Evolutionary conservation across 1,284 basidiomycete species (phyloP), one percentile per base, ranked within the genome.

Genomic region (Meripilus lineatus): DNA sequence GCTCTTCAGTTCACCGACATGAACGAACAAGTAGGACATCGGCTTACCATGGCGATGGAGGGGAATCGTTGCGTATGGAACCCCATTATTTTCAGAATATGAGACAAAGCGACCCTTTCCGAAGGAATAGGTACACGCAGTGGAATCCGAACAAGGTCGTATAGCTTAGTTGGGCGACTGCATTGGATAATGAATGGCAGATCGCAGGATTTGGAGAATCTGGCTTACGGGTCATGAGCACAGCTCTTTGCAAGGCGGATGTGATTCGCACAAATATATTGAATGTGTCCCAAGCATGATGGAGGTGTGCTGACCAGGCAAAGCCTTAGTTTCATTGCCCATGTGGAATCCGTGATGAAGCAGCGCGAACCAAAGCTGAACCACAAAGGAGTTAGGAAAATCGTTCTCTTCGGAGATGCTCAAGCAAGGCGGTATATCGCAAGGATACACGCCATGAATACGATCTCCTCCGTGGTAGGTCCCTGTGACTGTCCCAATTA

Each of bases 101-200:
- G n/a, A n/a, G 74, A 21, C 75, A 57, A 40, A 81, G 66, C 47
- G 75, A 76, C 58, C 83, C 81, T 3, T 91, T 89, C 37, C 89
- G 77, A 2, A 97, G 69, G 65, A 91, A 93, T 22, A 96, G 71
- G 61, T 83, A 96, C 6, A 89, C 78, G 15, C 84, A 86, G 63
- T 89, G 89, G 69, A 88, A 91, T 4, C 95, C 95, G 53, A 98
- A 99, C 6, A 97, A 57, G 4, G 85, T 90, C 0, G 95, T 98
- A 63, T 97, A 98, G 1, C 69, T 61, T 32, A 94, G 72, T 64
- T 98, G 95, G 59, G 96, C 81, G 3, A 79, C 92, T 94, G 25
- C 3, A 33, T 14, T 18, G 10, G 57, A 32, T n/a, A n/a, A 44
- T 37, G 48, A n/a, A n/a, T n/a, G n/a, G 22, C n/a, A n/a, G n/a